Conservation (phyloP, 108 stramenopile species). For the Skeletonema grethae region DNA sequence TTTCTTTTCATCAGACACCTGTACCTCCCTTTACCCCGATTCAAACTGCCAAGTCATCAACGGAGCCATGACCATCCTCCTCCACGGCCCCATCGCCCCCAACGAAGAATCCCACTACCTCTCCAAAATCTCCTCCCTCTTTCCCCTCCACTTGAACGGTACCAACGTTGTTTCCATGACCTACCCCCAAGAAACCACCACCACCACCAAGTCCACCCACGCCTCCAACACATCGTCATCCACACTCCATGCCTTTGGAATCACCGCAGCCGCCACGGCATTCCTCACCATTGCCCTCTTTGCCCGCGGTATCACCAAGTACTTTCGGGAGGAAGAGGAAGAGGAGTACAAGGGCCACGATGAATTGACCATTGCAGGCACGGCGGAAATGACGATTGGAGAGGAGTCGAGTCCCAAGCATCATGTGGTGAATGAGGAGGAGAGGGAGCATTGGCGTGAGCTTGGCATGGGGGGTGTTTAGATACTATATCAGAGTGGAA, state of each 20-base stretch:
- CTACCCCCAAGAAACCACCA: neutral
- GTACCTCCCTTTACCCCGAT: neutral
- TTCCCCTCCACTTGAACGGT: neutral
- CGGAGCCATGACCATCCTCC: constrained; percentile 12
- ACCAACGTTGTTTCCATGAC: neutral
- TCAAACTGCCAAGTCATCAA: constrained; percentile 5
- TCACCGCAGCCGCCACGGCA: neutral
- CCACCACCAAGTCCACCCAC: neutral
- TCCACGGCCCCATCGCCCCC: neutral
- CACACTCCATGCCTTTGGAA: neutral
- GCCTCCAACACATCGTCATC: no score
- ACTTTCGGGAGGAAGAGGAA: neutral
- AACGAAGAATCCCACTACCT: neutral
- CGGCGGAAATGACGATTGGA: neutral
- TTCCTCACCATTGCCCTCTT: neutral
- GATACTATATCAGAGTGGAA: no score
- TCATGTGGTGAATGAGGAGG: constrained; percentile 27
- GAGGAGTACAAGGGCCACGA: neutral
- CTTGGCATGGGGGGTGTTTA: neutral
- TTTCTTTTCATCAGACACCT: constrained; percentile 9
- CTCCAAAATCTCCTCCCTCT: constrained; percentile 2
- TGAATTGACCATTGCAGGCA: constrained; percentile 1
- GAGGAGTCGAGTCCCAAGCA: constrained; percentile 9
- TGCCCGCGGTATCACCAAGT: neutral
- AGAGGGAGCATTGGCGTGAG: constrained; percentile 13